Percentiles rank a stretch among this genome's conserved stretches.
phyloP scores from a whole-genome alignment of 1,284 basidiomycete genomes.

The Microbotryum saponariae region DNA sequence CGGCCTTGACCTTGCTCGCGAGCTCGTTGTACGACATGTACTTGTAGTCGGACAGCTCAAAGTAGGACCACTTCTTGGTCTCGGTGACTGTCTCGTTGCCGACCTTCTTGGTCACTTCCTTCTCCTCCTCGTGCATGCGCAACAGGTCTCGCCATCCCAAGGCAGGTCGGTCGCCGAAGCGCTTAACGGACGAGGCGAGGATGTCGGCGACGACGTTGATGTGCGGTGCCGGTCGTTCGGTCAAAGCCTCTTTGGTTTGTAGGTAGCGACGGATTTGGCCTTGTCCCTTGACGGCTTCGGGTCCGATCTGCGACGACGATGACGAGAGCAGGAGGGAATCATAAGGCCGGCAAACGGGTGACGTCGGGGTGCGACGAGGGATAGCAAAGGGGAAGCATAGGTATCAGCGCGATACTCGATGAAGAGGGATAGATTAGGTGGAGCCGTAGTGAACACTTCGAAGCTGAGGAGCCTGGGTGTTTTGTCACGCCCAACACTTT shows the following conservation, averaged over 20 bases:
- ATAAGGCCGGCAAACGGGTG: too few relatives aligned
- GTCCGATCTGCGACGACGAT: neutral
- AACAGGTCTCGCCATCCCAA: conserved; percentile 74
- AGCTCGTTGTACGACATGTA: conserved; percentile 67
- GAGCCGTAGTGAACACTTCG: too few relatives aligned
- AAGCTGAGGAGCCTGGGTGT: too few relatives aligned
- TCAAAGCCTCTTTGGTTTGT: neutral
- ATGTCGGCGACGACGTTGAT: conserved; percentile 26
- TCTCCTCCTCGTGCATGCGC: conserved; percentile 71
- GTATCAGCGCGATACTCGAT: too few relatives aligned
- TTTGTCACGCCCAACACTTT: too few relatives aligned
- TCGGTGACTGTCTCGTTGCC: conserved; percentile 71
- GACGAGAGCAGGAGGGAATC: too few relatives aligned
- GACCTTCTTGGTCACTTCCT: conserved; percentile 68
- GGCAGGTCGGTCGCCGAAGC: conserved; percentile 50
- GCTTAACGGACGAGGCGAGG: conserved; percentile 4
- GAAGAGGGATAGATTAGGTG: too few relatives aligned
- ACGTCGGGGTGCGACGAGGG: too few relatives aligned
- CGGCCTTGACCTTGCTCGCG: conserved; percentile 54
- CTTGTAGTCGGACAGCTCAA: conserved; percentile 79
- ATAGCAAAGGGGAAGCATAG: too few relatives aligned
- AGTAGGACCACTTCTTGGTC: conserved; percentile 93
- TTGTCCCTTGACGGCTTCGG: conserved; percentile 2
- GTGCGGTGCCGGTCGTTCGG: neutral
- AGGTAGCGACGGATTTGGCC: conserved; percentile 1